Evolutionary conservation across 331 rosid species (phyloP), one percentile per base, ranked within the genome.

Genomic region (Erythrophleum ivorense): DNA sequence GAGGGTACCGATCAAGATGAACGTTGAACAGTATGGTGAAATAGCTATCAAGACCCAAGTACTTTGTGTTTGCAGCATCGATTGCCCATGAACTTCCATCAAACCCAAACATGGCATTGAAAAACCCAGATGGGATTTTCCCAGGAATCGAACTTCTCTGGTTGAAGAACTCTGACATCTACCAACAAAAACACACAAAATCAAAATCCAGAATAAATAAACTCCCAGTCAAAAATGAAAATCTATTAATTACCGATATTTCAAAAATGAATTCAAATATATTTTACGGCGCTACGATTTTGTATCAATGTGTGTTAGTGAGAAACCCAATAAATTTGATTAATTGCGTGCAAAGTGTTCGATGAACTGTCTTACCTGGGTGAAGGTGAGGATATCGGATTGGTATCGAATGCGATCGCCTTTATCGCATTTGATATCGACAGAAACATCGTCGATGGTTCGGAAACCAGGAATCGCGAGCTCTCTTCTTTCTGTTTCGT

Each of bases 141-240:
- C 99, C 98, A 0, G 88, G 85, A 8, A 91, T 73, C 13, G 94
- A 77, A 14, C 84, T 81, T 36, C 81, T 84, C 52, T 71, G 92
- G 76, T 96, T 96, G 82, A 92, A 89, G 13, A 81, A 63, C 58
- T 93, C 98, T 15, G 99, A 88, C 99, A 96, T 95, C 99, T 95
- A 45, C 9, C 12, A 48, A 4, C 48, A 64, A 18, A 60, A 53
- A 31, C 29, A 55, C 21, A 2, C 5, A 54, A 59, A 18, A 59
- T 4, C 57, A 77, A 34, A 78, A 55, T 43, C 50, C 71, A 68
- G 24, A 80, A 60, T 5, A 15, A 79, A 9, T 36, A 60, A 76
- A 52, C 38, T 33, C 55, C 14, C 60, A 81, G 48, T 24, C 59
- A 67, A 4, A 12, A 43, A 33, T 48, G 29, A 9, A 4, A 54